Percentiles rank a stretch among this genome's conserved stretches.
Evolutionary conservation across 306 rosid species (phyloP).

Genomic region (Trifolium fragiferum): DNA sequence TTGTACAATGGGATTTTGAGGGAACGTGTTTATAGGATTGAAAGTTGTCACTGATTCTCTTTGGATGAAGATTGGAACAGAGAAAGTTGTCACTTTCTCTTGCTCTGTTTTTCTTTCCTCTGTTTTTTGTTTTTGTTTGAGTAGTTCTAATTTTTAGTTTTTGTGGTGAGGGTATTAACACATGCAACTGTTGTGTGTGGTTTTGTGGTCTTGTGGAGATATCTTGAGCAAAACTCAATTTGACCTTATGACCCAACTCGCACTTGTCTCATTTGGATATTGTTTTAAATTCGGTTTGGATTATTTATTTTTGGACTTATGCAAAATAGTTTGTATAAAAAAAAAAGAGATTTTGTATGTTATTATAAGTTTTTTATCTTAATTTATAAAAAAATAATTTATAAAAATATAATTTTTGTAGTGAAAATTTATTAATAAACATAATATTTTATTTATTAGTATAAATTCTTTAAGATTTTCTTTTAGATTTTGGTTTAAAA

Average conservation of each 20-base stretch:
- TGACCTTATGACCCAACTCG: background rate
- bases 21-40: conserved; percentile 35
- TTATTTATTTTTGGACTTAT: no score
- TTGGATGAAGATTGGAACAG: background rate
- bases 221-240: background rate
- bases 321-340: no score
- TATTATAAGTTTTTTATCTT: no score
- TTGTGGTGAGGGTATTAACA: conserved; percentile 34
- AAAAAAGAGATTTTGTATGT: no score
- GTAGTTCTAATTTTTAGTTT: conserved; percentile 17
- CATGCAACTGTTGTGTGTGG: background rate
- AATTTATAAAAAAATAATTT: no score
- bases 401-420: no score
- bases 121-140: background rate
- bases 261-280: no score
- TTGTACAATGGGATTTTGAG: conserved; percentile 52
- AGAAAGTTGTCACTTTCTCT: background rate
- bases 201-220: conserved; percentile 43
- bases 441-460: no score
- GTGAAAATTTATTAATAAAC: no score
- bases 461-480: no score
- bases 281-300: no score
- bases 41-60: background rate
- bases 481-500: no score
- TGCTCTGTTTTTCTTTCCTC: conserved; percentile 13